A percentile compares a stretch with the other conserved stretches of the same genome.
These are phyloP conservation scores for Metarhizium album DNA, from an alignment of 2,329 filamentous ascomycete genomes.

Conservation along the genomic window DNA sequence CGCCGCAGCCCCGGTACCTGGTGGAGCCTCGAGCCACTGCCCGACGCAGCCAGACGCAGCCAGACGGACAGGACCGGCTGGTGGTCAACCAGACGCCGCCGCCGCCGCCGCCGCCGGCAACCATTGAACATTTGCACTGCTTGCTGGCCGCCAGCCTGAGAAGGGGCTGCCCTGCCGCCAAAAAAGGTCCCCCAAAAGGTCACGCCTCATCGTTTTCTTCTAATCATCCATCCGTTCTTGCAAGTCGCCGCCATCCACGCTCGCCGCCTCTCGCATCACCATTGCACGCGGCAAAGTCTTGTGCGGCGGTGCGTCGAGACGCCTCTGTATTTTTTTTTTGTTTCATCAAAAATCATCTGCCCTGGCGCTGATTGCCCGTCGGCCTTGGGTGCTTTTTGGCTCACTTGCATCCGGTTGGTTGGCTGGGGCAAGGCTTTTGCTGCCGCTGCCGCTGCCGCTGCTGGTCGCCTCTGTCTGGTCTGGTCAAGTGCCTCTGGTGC, in stretches of 20 bases:
- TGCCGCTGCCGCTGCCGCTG: neutral
- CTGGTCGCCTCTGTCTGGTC: neutral
- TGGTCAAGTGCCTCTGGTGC: too few species aligned
- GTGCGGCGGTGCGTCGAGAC: neutral
- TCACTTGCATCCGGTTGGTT: neutral
- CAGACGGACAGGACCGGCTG: too few species aligned
- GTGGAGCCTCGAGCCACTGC: neutral
- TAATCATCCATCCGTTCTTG: neutral
- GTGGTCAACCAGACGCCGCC: neutral
- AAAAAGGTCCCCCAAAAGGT: neutral
- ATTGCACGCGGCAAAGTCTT: neutral
- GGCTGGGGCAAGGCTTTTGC: neutral
- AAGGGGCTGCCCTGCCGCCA: neutral
- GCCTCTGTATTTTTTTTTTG: neutral
- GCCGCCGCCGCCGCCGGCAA: too few species aligned
- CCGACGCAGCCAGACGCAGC: neutral
- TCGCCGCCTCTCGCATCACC: slow-evolving; percentile 1
- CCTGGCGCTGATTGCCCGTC: neutral
- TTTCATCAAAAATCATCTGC: neutral
- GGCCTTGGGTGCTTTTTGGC: neutral
- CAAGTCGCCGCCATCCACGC: neutral
- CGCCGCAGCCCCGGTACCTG: neutral
- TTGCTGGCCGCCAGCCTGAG: neutral
- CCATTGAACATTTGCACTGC: too few species aligned
- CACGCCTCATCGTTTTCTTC: neutral